These are phyloP conservation scores for Exophiala spinifera DNA, from an alignment of 2,329 filamentous ascomycete species.

Conservation along the genomic window DNA sequence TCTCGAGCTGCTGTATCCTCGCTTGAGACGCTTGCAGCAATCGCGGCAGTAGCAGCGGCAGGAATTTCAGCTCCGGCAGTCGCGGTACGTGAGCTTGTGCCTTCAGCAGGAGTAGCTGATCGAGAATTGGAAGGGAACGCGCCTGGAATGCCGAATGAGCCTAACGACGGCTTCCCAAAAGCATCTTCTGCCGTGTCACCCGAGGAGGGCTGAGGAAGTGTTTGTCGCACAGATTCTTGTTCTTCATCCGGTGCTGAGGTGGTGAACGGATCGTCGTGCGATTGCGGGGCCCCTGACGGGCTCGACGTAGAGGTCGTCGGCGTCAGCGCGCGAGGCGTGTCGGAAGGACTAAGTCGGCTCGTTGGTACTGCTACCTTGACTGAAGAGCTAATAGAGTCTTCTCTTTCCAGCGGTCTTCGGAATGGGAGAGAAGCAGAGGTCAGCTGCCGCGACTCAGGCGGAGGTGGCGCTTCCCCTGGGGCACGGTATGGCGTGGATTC, in stretches of 20 bases:
- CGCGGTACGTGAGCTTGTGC: constrained; percentile 8
- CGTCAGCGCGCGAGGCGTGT: constrained; percentile 46
- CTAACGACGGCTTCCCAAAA: constrained; percentile 21
- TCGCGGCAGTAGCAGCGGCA: constrained; percentile 8
- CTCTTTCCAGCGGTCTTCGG: constrained; percentile 51
- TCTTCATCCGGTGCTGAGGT: constrained; percentile 27
- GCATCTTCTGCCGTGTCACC: constrained; percentile 11
- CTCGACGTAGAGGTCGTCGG: constrained; percentile 38
- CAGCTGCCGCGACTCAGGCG: constrained; percentile 72
- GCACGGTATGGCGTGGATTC: constrained; percentile 31
- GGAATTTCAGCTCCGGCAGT: constrained; percentile 13
- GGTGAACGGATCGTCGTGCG: constrained; percentile 25
- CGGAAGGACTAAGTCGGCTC: constrained; percentile 57
- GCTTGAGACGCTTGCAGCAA: neutral
- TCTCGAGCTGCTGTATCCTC: neutral
- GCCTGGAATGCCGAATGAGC: constrained; percentile 42
- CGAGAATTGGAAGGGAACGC: constrained; percentile 46
- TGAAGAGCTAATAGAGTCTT: constrained; percentile 71
- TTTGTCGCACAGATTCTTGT: constrained; percentile 27
- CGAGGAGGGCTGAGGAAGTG: constrained; percentile 15
- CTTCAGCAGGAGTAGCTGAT: constrained; percentile 21
- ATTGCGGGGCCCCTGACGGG: constrained; percentile 20
- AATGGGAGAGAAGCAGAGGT: constrained; percentile 74
- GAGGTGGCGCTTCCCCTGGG: constrained; percentile 50
- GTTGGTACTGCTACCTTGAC: constrained; percentile 72